Base-by-base conservation (phyloP, 345 rosid species). In the Gossypium sturtianum region DNA sequence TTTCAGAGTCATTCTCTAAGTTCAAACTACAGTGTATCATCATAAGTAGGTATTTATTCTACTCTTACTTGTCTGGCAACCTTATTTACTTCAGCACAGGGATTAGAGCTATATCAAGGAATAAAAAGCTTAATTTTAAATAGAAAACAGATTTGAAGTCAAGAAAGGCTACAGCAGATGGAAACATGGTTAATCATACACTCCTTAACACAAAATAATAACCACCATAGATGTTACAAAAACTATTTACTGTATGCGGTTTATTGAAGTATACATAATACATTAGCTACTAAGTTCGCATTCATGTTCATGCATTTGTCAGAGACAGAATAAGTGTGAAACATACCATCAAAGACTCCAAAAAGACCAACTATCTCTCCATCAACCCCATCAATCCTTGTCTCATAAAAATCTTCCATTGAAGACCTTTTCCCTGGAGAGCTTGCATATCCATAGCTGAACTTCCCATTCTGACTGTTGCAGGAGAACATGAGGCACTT, bases 391-490 rank as follows among this genome's bases (percentile, higher is more conserved):
- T 90, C 97, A 64, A 95, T 93, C 80, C 97, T 85, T 68, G 98
- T 93, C 81, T 95, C 99, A 63, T 93, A 93, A 58, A 93, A 95
- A 75, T 95, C 99, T 84, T 95, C 99, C 99, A 95, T 95, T 23
- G 97, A 91, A 80, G 98, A 86, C 80, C 99, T 86, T 80, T 93
- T 95, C 73, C 99, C 99, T 1, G 94, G 94, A 66, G 96, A 91
- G 85, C 98, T 93, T 76, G 99, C 97, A 86, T 89, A 95, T 79
- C 99, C 99, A 83, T 93, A 95, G 83, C 98, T 93, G 86, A 95
- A 95, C 82, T 84, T 93, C 77, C 94, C 97, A 60, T 95, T 87
- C 60, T 93, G 95, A 82, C 99, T 94, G 91, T 74, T 73, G 48
- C 60, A 73, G 76, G 54, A n/a, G 78, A 81, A 79, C 22, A 72